A percentile compares a stretch with the other conserved stretches of the same genome.
phyloP scores from a whole-genome alignment of 2,329 filamentous ascomycete genomes.

The Penicillium freii region DNA sequence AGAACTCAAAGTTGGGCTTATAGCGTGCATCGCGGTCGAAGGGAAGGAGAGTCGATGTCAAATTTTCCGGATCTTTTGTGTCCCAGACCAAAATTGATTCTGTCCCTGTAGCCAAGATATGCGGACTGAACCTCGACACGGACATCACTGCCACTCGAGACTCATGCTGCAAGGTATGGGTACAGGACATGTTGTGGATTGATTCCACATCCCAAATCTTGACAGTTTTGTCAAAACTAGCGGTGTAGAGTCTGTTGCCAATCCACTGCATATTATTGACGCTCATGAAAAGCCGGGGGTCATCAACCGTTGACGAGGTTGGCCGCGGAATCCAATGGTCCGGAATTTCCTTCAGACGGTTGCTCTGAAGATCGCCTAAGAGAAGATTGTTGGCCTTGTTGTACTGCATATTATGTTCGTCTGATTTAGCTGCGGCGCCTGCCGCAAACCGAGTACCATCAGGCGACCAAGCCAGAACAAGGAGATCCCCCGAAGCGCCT shows the following conservation, averaged over 20 bases:
- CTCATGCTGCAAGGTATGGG: slow-evolving; percentile 44
- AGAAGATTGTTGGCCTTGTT: slow-evolving; percentile 59
- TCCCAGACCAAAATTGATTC: slow-evolving; percentile 40
- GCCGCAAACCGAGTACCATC: slow-evolving; percentile 56
- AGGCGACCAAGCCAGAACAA: slow-evolving; percentile 56
- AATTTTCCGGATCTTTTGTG: slow-evolving; percentile 28
- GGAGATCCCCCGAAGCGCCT: slow-evolving; percentile 59
- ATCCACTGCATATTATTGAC: slow-evolving; percentile 56
- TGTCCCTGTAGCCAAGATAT: slow-evolving; percentile 50
- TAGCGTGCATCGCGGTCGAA: slow-evolving; percentile 21
- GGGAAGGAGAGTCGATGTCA: slow-evolving; percentile 29
- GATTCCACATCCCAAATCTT: slow-evolving; percentile 55
- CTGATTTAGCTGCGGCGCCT: slow-evolving; percentile 56
- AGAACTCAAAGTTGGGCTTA: slow-evolving; percentile 36
- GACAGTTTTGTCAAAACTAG: slow-evolving; percentile 56
- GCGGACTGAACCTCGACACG: slow-evolving; percentile 39
- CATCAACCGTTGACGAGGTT: slow-evolving; percentile 45
- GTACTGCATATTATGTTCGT: slow-evolving; percentile 58
- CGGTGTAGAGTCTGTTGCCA: slow-evolving; percentile 50
- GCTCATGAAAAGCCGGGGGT: slow-evolving; percentile 55
- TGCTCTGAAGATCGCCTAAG: slow-evolving; percentile 47
- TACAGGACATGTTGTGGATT: slow-evolving; percentile 28
- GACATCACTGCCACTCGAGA: slow-evolving; percentile 54
- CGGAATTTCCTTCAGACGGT: slow-evolving; percentile 51
- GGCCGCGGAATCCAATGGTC: slow-evolving; percentile 51